phyloP scores from a whole-genome alignment of 257 asterid genomes.

The Solanum neorickii region DNA sequence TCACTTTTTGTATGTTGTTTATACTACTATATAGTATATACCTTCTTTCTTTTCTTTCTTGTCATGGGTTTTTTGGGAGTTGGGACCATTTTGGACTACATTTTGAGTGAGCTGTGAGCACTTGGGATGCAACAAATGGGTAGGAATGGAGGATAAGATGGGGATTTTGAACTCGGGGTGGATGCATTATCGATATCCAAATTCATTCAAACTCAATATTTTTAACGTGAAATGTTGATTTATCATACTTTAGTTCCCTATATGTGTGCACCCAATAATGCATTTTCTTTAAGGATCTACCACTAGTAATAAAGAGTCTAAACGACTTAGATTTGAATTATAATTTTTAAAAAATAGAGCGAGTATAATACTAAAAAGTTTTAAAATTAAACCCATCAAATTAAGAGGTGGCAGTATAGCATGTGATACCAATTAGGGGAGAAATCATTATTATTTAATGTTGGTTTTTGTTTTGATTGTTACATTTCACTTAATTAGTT shows the following conservation, averaged over 20 bases:
- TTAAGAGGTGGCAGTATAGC: not conserved
- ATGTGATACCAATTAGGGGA: conserved; percentile 8
- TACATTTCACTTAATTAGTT: not conserved
- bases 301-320: too few species aligned
- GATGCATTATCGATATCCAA: not conserved
- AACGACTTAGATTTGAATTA: not conserved
- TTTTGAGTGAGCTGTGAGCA: not conserved
- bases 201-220: not conserved
- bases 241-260: not conserved
- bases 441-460: not conserved
- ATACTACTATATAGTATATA: not conserved
- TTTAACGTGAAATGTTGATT: not conserved
- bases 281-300: too few species aligned
- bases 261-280: not conserved
- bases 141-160: not conserved
- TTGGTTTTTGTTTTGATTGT: not conserved
- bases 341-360: not conserved
- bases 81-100: not conserved
- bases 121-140: not conserved
- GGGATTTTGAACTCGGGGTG: not conserved
- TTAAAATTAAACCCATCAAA: not conserved
- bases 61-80: not conserved
- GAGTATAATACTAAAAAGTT: not conserved
- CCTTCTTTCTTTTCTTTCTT: not conserved
- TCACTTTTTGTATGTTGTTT: not conserved